Conservation (phyloP, 805 yeast species). For the Lachancea kluyveri region DNA sequence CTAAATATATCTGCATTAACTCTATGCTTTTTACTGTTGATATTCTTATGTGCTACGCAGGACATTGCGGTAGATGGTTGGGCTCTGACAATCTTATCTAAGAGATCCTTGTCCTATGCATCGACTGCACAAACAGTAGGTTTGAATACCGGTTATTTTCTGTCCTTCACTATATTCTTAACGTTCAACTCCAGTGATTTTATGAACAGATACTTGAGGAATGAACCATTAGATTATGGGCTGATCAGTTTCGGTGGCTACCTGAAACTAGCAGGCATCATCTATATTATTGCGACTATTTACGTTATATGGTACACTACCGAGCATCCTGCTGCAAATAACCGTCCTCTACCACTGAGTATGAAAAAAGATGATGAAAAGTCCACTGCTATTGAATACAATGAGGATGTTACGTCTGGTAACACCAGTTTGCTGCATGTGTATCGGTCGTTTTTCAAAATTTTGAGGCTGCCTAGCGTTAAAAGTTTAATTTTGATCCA, state of each 20-base stretch:
- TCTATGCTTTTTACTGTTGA: slow-evolving; percentile 63
- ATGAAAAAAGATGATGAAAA: slow-evolving; percentile 17
- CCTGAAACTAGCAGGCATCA: slow-evolving; percentile 68
- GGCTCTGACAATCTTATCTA: slow-evolving; percentile 86
- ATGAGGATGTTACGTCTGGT: slow-evolving; percentile 24
- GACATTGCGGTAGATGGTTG: slow-evolving; percentile 99
- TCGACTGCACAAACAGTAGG: slow-evolving; percentile 98
- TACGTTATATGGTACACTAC: slow-evolving; percentile 52
- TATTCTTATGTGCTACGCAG: slow-evolving; percentile 91
- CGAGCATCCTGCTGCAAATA: slow-evolving; percentile 52
- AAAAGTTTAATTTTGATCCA: slow-evolving; percentile 70
- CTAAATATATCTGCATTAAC: slow-evolving; percentile 43
- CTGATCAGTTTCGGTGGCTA: slow-evolving; percentile 62
- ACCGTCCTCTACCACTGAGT: slow-evolving; percentile 5
- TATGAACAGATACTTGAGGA: slow-evolving; percentile 76
- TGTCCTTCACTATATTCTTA: slow-evolving; percentile 84
- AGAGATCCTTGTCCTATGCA: slow-evolving; percentile 78
- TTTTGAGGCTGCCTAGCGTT: slow-evolving; percentile 63
- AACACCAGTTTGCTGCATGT: slow-evolving; percentile 43
- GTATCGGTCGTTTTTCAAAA: slow-evolving; percentile 59
- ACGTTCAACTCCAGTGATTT: slow-evolving; percentile 90
- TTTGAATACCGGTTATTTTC: slow-evolving; percentile 85
- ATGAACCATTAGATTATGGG: slow-evolving; percentile 55
- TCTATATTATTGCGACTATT: slow-evolving; percentile 62
- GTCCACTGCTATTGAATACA: slow-evolving; percentile 10